Evolutionary conservation across 1,284 basidiomycete genomes (phyloP).

Genomic region (Tremellales sp.): DNA sequence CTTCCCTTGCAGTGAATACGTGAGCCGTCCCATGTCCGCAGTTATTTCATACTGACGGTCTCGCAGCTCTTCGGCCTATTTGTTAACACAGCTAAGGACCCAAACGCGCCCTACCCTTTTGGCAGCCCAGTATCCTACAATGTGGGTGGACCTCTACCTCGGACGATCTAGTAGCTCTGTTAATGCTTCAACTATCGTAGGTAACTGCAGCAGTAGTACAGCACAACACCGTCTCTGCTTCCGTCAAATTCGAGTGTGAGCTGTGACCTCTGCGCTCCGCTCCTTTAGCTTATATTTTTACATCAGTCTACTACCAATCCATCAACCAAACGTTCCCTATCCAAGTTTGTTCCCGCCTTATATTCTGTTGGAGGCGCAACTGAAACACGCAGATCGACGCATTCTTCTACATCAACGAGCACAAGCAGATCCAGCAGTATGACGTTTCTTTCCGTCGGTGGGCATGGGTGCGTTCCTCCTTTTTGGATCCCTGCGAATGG

Average conservation of each 20-base stretch:
- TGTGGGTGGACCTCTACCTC: not conserved
- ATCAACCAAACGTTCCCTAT: constrained; percentile 19
- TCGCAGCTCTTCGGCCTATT: constrained; percentile 24
- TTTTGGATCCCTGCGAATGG: too few species aligned
- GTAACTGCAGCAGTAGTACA: constrained; percentile 10
- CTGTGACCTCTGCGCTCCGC: not conserved
- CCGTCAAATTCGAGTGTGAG: constrained; percentile 21
- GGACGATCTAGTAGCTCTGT: not conserved
- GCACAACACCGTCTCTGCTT: constrained; percentile 14
- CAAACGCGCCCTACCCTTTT: constrained; percentile 15
- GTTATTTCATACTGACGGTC: not conserved
- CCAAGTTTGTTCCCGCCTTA: constrained; percentile 6
- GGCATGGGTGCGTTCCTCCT: too few species aligned
- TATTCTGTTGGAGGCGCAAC: too few species aligned
- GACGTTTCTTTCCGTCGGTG: constrained; percentile 24
- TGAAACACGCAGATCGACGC: constrained; percentile 20
- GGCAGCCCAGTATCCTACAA: constrained; percentile 21
- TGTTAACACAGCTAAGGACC: constrained; percentile 15
- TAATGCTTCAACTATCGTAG: constrained; percentile 11
- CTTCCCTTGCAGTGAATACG: constrained; percentile 10
- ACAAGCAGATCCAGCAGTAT: constrained; percentile 19
- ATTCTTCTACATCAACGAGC: constrained; percentile 18
- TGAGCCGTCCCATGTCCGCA: not conserved
- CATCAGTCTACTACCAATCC: constrained; percentile 14
- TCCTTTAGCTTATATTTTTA: not conserved